Conservation (phyloP, 148 eudicot genomes). For the Chenopodium album region DNA sequence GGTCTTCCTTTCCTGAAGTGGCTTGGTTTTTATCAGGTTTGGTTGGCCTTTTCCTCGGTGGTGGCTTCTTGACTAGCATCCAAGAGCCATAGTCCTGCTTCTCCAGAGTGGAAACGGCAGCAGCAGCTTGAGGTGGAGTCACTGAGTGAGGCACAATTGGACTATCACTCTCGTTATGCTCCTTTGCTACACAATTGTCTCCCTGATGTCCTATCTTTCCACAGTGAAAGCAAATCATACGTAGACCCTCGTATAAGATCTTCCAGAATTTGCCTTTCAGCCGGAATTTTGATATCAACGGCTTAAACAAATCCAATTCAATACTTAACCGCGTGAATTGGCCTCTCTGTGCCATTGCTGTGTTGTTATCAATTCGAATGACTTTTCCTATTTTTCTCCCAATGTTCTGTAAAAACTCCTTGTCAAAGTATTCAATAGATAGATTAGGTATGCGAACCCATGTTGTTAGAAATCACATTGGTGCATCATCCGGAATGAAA, state of each 20-base stretch:
- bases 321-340: background rate
- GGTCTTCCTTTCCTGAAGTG: rapidly evolving
- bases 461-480: background rate
- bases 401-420: background rate
- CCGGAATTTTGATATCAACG: background rate
- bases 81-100: background rate
- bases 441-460: background rate
- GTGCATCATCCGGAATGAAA: background rate
- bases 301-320: background rate
- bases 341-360: background rate
- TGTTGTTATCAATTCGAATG: background rate
- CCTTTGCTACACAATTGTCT: background rate
- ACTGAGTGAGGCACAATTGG: rapidly evolving
- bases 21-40: background rate
- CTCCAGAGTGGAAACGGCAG: no score
- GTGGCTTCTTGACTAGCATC: background rate
- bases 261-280: background rate
- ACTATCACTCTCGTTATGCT: no score
- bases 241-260: background rate
- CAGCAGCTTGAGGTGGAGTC: no score
- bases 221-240: background rate
- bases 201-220: background rate
- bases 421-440: background rate
- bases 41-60: background rate
- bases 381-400: background rate